These are phyloP conservation scores for Cordyceps farinosa DNA, from an alignment of 2,329 filamentous ascomycete genomes.

Conservation along the genomic window DNA sequence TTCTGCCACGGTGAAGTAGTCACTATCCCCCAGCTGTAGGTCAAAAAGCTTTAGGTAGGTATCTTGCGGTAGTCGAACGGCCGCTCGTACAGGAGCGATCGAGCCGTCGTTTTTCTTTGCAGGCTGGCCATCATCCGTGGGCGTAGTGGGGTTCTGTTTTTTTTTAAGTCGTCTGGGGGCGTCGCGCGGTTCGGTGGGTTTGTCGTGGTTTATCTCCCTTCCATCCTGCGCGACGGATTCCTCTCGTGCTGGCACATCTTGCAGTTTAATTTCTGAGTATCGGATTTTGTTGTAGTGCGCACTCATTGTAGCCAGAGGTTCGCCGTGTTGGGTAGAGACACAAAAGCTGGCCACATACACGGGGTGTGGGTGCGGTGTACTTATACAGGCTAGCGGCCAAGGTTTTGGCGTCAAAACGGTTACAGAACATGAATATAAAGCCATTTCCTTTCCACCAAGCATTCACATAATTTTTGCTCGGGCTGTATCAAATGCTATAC, in stretches of 20 bases:
- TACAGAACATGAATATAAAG: too few species aligned
- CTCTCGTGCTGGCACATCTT: background rate
- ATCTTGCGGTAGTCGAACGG: background rate
- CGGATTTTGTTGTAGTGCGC: background rate
- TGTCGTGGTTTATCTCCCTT: background rate
- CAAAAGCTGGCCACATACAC: too few species aligned
- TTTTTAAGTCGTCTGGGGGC: too few species aligned
- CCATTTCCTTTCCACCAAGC: too few species aligned
- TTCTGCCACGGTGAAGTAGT: constrained; percentile 4
- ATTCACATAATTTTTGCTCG: too few species aligned
- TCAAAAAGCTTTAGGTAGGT: constrained; percentile 1
- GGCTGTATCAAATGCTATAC: too few species aligned
- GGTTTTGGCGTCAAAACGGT: too few species aligned
- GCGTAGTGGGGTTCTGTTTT: too few species aligned
- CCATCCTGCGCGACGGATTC: background rate
- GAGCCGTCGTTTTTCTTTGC: too few species aligned
- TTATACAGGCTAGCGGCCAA: too few species aligned
- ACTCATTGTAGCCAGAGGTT: background rate
- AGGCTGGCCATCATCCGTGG: too few species aligned
- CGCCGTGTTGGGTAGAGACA: background rate
- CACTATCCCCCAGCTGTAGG: background rate
- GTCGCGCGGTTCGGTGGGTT: background rate
- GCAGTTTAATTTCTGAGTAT: constrained; percentile 1
- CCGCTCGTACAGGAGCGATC: background rate
- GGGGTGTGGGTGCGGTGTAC: too few species aligned